Conservation (phyloP, 768 basidiomycete genomes). For the Hypholoma fasciculare region DNA sequence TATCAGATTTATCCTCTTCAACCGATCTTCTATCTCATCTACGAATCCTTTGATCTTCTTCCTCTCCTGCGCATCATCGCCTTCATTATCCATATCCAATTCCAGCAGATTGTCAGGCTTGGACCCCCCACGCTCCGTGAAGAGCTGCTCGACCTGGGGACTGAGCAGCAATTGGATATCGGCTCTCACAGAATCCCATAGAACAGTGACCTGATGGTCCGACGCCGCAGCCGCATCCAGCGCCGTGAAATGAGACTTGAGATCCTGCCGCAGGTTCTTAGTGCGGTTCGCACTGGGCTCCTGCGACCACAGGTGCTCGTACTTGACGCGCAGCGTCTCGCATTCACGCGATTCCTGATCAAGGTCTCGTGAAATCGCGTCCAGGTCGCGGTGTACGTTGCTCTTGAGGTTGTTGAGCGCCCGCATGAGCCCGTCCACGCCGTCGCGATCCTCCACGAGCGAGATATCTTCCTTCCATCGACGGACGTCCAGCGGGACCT, state of each 20-base stretch:
- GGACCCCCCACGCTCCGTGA: constrained; percentile 47
- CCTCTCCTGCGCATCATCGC: constrained; percentile 65
- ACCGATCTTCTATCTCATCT: constrained; percentile 72
- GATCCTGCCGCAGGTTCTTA: constrained; percentile 69
- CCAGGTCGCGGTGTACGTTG: constrained; percentile 59
- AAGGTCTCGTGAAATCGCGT: constrained; percentile 61
- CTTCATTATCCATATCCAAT: constrained; percentile 64
- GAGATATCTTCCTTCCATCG: constrained; percentile 76
- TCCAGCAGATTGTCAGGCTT: constrained; percentile 52
- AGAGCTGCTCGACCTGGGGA: constrained; percentile 61
- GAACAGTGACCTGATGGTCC: constrained; percentile 68
- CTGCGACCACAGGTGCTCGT: constrained; percentile 86
- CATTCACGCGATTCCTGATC: constrained; percentile 86
- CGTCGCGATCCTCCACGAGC: constrained; percentile 66
- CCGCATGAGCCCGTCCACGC: constrained; percentile 61
- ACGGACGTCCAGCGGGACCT: constrained; percentile 70
- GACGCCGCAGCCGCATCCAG: constrained; percentile 78
- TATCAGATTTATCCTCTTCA: constrained; percentile 81
- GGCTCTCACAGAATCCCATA: constrained; percentile 71
- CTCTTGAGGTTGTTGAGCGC: constrained; percentile 62
- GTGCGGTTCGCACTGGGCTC: constrained; percentile 75
- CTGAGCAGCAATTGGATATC: constrained; percentile 68
- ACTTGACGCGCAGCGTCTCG: constrained; percentile 85
- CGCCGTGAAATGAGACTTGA: constrained; percentile 72
- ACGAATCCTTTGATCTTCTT: constrained; percentile 67